Percentiles rank a stretch among this genome's conserved stretches.
phyloP scores from a whole-genome alignment of 768 basidiomycete genomes.

The Mycena galericulata region DNA sequence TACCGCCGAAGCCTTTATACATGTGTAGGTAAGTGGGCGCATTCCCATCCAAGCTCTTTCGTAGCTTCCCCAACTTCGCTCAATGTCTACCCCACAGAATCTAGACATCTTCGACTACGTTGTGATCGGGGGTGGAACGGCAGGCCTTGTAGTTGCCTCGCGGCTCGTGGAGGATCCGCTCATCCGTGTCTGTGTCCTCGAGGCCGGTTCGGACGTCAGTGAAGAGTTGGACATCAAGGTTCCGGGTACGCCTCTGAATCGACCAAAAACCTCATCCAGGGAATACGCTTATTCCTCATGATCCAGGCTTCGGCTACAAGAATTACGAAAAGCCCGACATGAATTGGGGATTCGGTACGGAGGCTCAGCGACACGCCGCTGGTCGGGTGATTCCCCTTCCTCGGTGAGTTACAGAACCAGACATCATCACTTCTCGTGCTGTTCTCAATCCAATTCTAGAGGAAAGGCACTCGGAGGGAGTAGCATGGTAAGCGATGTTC shows the following conservation, averaged over 20 bases:
- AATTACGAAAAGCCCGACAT: constrained; percentile 22
- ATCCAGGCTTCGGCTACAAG: constrained; percentile 32
- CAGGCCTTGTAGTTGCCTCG: neutral
- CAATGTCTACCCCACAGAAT: too few species aligned
- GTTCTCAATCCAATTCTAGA: neutral
- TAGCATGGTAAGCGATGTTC: constrained; percentile 33
- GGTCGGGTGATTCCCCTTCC: constrained; percentile 14
- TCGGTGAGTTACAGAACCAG: constrained; percentile 13
- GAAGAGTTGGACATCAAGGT: neutral
- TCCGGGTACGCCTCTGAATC: neutral
- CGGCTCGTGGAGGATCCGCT: neutral
- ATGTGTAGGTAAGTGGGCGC: too few species aligned
- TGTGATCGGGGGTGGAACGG: constrained; percentile 5
- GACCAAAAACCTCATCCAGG: neutral
- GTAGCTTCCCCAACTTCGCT: too few species aligned
- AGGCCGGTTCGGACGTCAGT: constrained; percentile 40
- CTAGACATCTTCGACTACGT: constrained; percentile 10
- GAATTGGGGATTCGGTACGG: constrained; percentile 32
- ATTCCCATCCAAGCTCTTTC: too few species aligned
- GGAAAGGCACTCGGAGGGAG: constrained; percentile 35
- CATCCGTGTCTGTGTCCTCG: constrained; percentile 40
- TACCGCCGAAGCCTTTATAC: too few species aligned
- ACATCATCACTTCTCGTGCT: constrained; percentile 5
- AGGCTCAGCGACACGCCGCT: constrained; percentile 26
- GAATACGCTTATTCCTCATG: neutral